A percentile compares a stretch with the other conserved stretches of the same genome.
These are phyloP conservation scores for Chamaecyparis obtusa DNA, from an alignment of 75 land plant species.

Conservation along the genomic window DNA sequence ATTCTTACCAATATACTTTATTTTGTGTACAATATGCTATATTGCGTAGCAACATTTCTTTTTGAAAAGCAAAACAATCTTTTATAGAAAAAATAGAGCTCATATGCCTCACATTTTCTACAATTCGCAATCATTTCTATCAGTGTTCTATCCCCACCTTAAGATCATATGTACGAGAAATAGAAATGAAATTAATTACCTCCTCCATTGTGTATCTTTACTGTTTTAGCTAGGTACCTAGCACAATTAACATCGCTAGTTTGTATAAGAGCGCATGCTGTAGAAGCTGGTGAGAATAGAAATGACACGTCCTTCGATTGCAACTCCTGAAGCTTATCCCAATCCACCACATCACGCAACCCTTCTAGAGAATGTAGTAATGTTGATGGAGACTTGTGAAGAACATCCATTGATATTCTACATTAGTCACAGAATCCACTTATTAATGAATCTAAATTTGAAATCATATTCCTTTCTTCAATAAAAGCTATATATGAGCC, in stretches of 20 bases:
- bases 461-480: no score
- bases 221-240: conserved; percentile 40
- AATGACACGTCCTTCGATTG: conserved; percentile 81
- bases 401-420: conserved; percentile 78
- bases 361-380: conserved; percentile 86
- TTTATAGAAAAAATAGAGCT: not conserved
- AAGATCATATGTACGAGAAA: no score
- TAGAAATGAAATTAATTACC: conserved; percentile 31
- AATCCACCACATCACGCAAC: conserved; percentile 58
- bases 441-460: not conserved
- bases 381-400: conserved; percentile 75
- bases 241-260: conserved; percentile 72
- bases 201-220: conserved; percentile 63
- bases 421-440: not conserved
- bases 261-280: conserved; percentile 82
- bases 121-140: no score
- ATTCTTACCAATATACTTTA: not conserved
- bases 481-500: no score
- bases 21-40: not conserved
- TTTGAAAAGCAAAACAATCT: no score
- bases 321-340: conserved; percentile 71
- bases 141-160: no score
- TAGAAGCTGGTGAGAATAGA: conserved; percentile 84
- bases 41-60: not conserved
- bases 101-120: no score